Percentiles rank a stretch among this genome's conserved stretches.
These are phyloP conservation scores for Colletotrichum theobromicola DNA, from an alignment of 2,329 filamentous ascomycete species.

Conservation along the genomic window DNA sequence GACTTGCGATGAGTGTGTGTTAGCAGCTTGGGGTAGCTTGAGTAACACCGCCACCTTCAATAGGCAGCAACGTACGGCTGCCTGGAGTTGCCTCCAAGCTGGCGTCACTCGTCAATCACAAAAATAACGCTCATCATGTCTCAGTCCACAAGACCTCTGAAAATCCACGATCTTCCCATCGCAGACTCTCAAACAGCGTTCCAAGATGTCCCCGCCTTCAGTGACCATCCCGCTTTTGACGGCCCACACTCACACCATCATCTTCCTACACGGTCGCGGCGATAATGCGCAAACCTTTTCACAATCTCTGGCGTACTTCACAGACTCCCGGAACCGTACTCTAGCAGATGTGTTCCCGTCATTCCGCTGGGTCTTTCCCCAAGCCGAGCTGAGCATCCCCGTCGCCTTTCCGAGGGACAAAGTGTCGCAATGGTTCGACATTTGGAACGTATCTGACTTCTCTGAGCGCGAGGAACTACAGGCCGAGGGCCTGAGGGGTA, in stretches of 20 bases:
- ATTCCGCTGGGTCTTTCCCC: constrained; percentile 56
- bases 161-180: neutral
- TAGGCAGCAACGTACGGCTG: neutral
- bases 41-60: neutral
- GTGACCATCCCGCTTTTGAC: constrained; percentile 22
- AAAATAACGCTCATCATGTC: neutral
- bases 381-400: constrained; percentile 37
- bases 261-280: constrained; percentile 52
- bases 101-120: neutral
- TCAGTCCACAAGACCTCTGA: too few relatives aligned
- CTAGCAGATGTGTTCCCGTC: constrained; percentile 47
- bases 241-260: constrained; percentile 44
- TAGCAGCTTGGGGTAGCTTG: neutral
- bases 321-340: constrained; percentile 33
- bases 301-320: constrained; percentile 32
- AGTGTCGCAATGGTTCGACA: constrained; percentile 56
- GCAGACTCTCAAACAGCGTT: neutral
- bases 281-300: constrained; percentile 40
- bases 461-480: constrained; percentile 48
- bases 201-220: neutral
- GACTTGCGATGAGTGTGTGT: neutral
- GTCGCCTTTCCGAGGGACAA: constrained; percentile 21
- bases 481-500: constrained; percentile 42
- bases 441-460: constrained; percentile 47
- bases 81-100: neutral